Percentiles rank a stretch among this genome's conserved stretches.
Evolutionary conservation across 202 grass and related monocot species (phyloP).

Genomic region (Elaeis oleifera): DNA sequence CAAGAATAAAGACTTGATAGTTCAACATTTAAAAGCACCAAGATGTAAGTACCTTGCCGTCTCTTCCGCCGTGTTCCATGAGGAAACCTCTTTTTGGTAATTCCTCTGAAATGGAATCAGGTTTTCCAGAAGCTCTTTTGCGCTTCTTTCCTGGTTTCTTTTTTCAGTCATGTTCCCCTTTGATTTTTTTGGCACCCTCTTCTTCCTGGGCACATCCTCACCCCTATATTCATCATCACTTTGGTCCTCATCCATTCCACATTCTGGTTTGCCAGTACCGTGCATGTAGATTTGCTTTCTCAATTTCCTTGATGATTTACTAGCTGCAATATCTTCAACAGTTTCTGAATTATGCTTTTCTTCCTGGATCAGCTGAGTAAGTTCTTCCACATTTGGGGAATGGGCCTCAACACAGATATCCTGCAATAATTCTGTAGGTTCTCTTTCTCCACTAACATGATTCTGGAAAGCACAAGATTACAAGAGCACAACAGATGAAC

Average conservation of each 20-base stretch:
- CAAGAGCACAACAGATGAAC: no score
- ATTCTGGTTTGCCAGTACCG: slow-evolving; percentile 22
- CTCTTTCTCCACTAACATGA: slow-evolving; percentile 19
- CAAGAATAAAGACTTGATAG: neutral
- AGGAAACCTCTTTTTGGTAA: slow-evolving; percentile 34
- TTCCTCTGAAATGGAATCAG: slow-evolving; percentile 15
- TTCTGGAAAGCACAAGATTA: neutral
- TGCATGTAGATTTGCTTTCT: slow-evolving; percentile 22
- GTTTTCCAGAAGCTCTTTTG: slow-evolving; percentile 34
- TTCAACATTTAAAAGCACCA: neutral
- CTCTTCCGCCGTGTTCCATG: slow-evolving; percentile 42
- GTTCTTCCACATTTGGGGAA: slow-evolving; percentile 11
- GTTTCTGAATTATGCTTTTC: slow-evolving; percentile 18
- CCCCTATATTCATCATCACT: slow-evolving; percentile 31
- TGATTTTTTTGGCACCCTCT: slow-evolving; percentile 31
- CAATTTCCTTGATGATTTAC: slow-evolving; percentile 23
- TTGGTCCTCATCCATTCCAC: slow-evolving; percentile 20
- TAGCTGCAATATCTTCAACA: slow-evolving; percentile 30
- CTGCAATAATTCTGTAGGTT: slow-evolving; percentile 16
- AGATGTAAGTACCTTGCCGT: slow-evolving; percentile 37
- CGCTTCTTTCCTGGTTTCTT: slow-evolving; percentile 2
- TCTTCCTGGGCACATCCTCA: slow-evolving; percentile 26
- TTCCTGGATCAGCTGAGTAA: neutral
- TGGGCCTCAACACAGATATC: slow-evolving; percentile 10
- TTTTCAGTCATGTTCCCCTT: slow-evolving; percentile 39